Conservation (phyloP, 768 basidiomycete species). For the Serendipita vermifera region DNA sequence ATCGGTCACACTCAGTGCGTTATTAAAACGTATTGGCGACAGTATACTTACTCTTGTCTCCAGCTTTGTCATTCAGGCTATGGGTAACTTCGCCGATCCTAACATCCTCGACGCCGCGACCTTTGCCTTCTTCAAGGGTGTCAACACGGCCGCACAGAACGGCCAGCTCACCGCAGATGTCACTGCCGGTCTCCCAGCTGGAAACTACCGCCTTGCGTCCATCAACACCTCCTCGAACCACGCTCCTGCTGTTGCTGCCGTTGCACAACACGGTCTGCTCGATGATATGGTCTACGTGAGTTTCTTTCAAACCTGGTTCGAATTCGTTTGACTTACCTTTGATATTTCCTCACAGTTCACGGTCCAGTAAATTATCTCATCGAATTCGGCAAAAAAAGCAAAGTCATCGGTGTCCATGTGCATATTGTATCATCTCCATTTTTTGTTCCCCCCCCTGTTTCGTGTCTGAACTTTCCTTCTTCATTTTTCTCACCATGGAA, state of each 20-base stretch:
- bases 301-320: too few relatives aligned
- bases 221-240: slow-evolving; percentile 49
- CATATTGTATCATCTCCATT: too few relatives aligned
- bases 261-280: slow-evolving; percentile 47
- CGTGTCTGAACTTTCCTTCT: too few relatives aligned
- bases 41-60: not conserved
- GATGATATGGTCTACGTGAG: slow-evolving; percentile 44
- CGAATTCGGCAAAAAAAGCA: too few relatives aligned
- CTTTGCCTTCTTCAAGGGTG: slow-evolving; percentile 44
- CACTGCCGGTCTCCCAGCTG: slow-evolving; percentile 41
- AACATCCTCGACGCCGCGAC: slow-evolving; percentile 36
- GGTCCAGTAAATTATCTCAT: not conserved
- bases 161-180: slow-evolving; percentile 34
- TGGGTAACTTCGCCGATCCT: slow-evolving; percentile 32
- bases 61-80: slow-evolving; percentile 37
- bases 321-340: not conserved
- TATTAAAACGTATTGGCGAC: not conserved
- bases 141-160: slow-evolving; percentile 10
- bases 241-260: slow-evolving; percentile 41
- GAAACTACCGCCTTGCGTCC: slow-evolving; percentile 44
- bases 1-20: slow-evolving; percentile 40
- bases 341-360: not conserved
- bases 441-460: too few relatives aligned
- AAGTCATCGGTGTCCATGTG: too few relatives aligned
- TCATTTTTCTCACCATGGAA: too few relatives aligned